A percentile compares a stretch with the other conserved stretches of the same genome.
Evolutionary conservation across 208 protist species (phyloP).

Genomic region (Plasmodiophora brassicae): DNA sequence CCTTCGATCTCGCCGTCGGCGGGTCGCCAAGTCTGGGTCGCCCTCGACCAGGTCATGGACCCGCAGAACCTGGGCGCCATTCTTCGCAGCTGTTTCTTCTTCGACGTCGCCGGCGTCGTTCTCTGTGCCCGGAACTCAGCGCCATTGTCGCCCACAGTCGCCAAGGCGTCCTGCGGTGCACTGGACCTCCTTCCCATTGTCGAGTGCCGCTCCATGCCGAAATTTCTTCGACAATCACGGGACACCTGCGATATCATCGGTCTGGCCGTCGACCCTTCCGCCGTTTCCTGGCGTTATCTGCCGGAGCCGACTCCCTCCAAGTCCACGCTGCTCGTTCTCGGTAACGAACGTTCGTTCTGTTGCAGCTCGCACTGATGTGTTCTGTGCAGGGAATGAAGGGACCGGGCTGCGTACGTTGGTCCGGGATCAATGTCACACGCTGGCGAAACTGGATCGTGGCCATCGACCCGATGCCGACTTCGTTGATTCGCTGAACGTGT

Average conservation of each 20-base stretch:
- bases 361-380: neutral
- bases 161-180: constrained; percentile 2
- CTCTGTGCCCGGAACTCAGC: neutral
- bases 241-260: neutral
- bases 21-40: neutral
- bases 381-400: neutral
- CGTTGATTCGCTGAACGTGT: constrained; percentile 26
- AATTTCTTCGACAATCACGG: neutral
- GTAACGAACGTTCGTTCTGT: neutral
- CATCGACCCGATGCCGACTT: neutral
- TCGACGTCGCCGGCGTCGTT: neutral
- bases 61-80: constrained; percentile 18
- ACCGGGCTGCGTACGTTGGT: constrained; percentile 1
- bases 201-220: neutral
- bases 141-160: neutral
- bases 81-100: neutral
- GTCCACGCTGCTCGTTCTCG: neutral
- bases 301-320: neutral
- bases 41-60: neutral
- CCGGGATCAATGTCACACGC: neutral
- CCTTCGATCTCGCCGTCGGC: too few species aligned
- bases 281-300: neutral
- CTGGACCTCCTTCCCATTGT: neutral
- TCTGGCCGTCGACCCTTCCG: neutral
- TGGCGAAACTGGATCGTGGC: neutral